Evolutionary conservation across 306 rosid genomes (phyloP).

Genomic region (Pyrus communis): DNA sequence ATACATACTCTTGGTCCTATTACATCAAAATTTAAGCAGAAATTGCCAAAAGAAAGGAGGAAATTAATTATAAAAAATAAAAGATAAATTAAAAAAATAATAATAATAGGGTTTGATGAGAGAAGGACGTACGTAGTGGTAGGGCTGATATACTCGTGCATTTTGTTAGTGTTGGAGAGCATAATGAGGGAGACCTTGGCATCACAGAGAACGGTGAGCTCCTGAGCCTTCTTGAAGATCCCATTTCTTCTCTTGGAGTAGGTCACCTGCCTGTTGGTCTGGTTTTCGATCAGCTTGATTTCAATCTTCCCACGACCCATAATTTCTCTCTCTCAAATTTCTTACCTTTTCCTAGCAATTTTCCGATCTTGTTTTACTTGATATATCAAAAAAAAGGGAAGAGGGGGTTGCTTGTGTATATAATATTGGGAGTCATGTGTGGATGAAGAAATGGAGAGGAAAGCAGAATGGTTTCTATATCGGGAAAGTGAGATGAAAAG

Average conservation of each 20-base stretch:
- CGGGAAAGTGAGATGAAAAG: slow-evolving; percentile 43
- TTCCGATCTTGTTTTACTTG: background rate
- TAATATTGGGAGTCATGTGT: background rate
- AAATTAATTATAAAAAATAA: background rate
- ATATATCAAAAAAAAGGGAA: background rate
- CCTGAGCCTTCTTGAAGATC: slow-evolving; percentile 82
- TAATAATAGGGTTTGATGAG: background rate
- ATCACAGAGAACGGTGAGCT: slow-evolving; percentile 84
- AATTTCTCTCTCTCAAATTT: background rate
- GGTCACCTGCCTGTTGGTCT: slow-evolving; percentile 83
- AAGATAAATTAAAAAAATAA: background rate
- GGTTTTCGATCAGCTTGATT: slow-evolving; percentile 72
- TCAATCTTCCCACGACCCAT: slow-evolving; percentile 81
- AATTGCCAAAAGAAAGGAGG: background rate
- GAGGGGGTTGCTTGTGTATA: background rate
- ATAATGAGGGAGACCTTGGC: slow-evolving; percentile 81
- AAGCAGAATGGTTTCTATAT: slow-evolving; percentile 29
- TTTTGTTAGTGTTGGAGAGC: slow-evolving; percentile 52
- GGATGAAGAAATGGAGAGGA: slow-evolving; percentile 4
- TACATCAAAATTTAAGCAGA: background rate
- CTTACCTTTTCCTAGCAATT: background rate
- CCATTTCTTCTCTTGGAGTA: slow-evolving; percentile 80
- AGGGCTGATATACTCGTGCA: slow-evolving; percentile 63
- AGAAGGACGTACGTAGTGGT: slow-evolving; percentile 32
- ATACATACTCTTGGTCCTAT: slow-evolving; percentile 50